phyloP scores from a whole-genome alignment of 768 basidiomycete genomes.

The Kwoniella newhampshirensis region DNA sequence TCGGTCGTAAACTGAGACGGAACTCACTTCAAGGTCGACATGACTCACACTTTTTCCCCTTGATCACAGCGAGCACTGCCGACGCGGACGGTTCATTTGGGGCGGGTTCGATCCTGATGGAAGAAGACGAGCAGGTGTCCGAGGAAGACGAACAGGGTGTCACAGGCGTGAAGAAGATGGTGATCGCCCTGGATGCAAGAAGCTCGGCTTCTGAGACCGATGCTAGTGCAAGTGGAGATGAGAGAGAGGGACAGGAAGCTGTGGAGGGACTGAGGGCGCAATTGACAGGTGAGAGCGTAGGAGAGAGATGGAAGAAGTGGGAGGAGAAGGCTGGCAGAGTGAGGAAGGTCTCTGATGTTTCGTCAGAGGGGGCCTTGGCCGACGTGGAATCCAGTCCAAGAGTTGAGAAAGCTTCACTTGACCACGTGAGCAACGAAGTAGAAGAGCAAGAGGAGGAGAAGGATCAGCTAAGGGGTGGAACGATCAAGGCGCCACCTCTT shows the following conservation, averaged over 20 bases:
- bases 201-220: constrained; percentile 28
- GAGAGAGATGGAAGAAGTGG: constrained; percentile 28
- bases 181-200: constrained; percentile 30
- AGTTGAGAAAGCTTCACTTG: not conserved
- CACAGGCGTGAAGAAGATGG: constrained; percentile 39
- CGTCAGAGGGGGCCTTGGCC: constrained; percentile 22
- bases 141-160: constrained; percentile 17
- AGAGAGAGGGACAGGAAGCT: no score
- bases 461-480: constrained; percentile 17
- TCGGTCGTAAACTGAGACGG: constrained; percentile 40
- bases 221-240: constrained; percentile 24
- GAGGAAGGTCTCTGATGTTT: constrained; percentile 12
- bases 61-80: not conserved
- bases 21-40: constrained; percentile 31
- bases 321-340: constrained; percentile 13
- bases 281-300: constrained; percentile 35
- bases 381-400: constrained; percentile 32
- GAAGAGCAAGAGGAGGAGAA: not conserved
- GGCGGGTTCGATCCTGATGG: constrained; percentile 30
- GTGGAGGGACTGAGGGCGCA: constrained; percentile 19
- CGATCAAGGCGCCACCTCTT: constrained; percentile 22
- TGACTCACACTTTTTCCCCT: constrained; percentile 7
- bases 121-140: constrained; percentile 33
- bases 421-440: not conserved
- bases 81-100: constrained; percentile 15